Base-by-base conservation (phyloP, 352 stramenopile species). In the Pythium brassicae region DNA sequence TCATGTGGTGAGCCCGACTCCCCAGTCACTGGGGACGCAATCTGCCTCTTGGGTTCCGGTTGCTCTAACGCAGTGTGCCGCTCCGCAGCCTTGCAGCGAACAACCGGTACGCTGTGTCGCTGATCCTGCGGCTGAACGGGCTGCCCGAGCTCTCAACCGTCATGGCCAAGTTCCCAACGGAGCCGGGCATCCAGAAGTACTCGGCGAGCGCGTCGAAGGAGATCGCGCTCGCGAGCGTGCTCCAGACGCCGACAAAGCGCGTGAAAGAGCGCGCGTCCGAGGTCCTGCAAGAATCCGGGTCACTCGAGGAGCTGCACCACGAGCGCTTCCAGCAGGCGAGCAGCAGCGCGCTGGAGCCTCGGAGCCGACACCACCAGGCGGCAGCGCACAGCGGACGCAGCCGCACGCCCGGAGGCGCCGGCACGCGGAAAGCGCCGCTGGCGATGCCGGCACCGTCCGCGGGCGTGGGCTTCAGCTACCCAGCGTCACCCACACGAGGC, bases 121-220 rank as follows among this genome's bases (percentile, higher is more conserved):
- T 83, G 22, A 68, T 92, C 19, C 57, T 88, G 7, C 61, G 64
- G 20, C 65, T 90, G 6, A 85, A 88, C 23, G 83, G 78, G 12
- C 61, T 91, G 27, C 53, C 65, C 17, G 83, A 93, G 34, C 67
- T 93, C 17, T 93, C 83, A 26, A 90, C 71, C 0, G 70, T 89
- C 2, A 87, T 91, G 75, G 71, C 83, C 26, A 86, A 76, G 54
- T 89, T 83, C 55, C 71, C 80, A 22, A 78, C 69, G 7, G 83
- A 93, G 54, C 66, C 72, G 0, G 80, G 77, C 1, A 86, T 90
- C 34, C 76, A 86, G 25, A 87, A 86, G 45, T 90, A 86, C 53
- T 75, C 78, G 5, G 53, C 74, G 17, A 59, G 61, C 50, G 78
- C 78, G 11, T 88, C 76, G 2, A 80, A 81, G 27, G 71, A 83